These are phyloP conservation scores for Pseudogymnoascus sp. DNA, from an alignment of 2,329 filamentous ascomycete genomes.

Conservation along the genomic window DNA sequence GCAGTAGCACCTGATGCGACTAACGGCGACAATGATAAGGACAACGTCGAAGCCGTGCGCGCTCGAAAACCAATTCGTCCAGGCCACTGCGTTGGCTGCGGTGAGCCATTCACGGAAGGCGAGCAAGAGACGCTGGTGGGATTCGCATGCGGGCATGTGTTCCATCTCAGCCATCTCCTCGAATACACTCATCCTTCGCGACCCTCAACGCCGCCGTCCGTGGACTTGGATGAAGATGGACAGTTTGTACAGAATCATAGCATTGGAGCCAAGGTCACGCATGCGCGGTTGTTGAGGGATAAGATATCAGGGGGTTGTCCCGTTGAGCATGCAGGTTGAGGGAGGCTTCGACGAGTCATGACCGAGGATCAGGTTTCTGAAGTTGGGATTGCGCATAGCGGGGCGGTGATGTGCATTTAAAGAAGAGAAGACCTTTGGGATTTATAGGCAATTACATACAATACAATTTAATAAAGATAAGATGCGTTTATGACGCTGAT, in stretches of 20 bases:
- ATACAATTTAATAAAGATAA: background rate
- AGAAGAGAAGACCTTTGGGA: background rate
- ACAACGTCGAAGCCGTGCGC: slow-evolving; percentile 6
- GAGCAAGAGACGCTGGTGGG: slow-evolving; percentile 68
- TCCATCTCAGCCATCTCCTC: slow-evolving; percentile 66
- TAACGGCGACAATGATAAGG: slow-evolving; percentile 15
- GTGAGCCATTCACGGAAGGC: slow-evolving; percentile 46
- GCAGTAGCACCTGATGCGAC: slow-evolving; percentile 20
- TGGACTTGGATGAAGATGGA: slow-evolving; percentile 38
- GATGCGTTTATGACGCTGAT: background rate
- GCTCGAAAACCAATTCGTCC: slow-evolving; percentile 29
- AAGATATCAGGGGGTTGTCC: slow-evolving; percentile 58
- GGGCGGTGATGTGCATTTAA: background rate
- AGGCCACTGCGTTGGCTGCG: slow-evolving; percentile 52
- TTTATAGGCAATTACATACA: background rate
- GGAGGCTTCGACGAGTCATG: background rate
- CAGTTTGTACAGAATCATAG: slow-evolving; percentile 45
- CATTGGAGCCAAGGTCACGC: slow-evolving; percentile 79
- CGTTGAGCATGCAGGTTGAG: slow-evolving; percentile 34
- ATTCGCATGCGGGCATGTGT: slow-evolving; percentile 75
- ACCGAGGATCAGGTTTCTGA: background rate
- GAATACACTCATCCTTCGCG: slow-evolving; percentile 33
- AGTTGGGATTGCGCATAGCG: background rate
- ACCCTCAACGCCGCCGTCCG: slow-evolving; percentile 30
- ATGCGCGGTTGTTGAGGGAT: slow-evolving; percentile 68